Evolutionary conservation across 306 rosid genomes (phyloP), one percentile per base, ranked within the genome.

Genomic region (Cicer arietinum): DNA sequence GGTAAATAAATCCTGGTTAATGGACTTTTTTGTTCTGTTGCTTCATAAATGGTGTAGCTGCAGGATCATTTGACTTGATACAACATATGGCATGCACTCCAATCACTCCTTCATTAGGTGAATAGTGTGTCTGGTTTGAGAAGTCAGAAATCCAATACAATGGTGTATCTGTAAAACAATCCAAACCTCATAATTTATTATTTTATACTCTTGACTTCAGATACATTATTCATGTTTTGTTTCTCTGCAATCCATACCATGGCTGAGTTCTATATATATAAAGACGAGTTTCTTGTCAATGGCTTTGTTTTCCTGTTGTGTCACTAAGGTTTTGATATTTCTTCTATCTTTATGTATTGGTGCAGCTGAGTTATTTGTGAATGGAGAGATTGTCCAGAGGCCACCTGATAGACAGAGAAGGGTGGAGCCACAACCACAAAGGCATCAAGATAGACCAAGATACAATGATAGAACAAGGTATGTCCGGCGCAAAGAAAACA

Each of bases 311-410:
- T 72, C n/a, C 53, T 72, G 20, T 52, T 45, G 17, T 69, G 37
- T 35, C 47, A 12, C 54, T 63, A 44, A 48, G 44, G 43, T 18
- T 60, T 13, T 57, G 40, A 40, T 60, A 14, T 22, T 25, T 75
- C 14, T 25, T 75, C 14, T 42, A 43, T 75, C 9, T 37, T 35
- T 43, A 8, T 35, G 66, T 17, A 5, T 47, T 61, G 70, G 22
- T 76, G 88, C 93, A 90, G 98, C 90, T 47, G 96, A 90, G 66
- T 73, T 92, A 81, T 82, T 76, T 44, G 96, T 92, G 85, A 87
- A 90, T 18, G 97, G 94, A 42, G 92, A 88, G 85, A 92, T 92
- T 5, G 96, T 92, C 22, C 92, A 90, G 81, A 86, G 96, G 81
- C 67, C 94, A 2, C 96, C 90, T 3, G 96, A 92, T 56, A 90